These are phyloP conservation scores for Clitocybe nebularis DNA, from an alignment of 1,284 basidiomycete genomes.

Conservation along the genomic window DNA sequence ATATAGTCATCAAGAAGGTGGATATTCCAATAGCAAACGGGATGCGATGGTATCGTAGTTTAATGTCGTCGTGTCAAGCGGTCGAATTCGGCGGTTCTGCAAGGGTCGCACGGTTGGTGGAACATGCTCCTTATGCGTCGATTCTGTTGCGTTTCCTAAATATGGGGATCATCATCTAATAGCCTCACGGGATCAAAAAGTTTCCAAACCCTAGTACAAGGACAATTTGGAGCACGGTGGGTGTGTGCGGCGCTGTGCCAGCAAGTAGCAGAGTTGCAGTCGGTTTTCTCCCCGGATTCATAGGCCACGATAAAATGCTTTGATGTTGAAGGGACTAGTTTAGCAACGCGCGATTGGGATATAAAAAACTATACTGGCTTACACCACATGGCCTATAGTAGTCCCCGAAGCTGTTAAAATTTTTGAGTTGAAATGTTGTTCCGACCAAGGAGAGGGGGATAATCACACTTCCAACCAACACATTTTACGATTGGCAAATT, in stretches of 20 bases:
- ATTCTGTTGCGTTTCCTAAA: constrained; percentile 27
- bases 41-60: background rate
- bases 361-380: constrained; percentile 18
- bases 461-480: constrained; percentile 36
- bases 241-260: constrained; percentile 29
- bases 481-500: constrained; percentile 24
- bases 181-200: background rate
- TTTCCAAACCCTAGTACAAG: constrained; percentile 28
- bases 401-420: constrained; percentile 48
- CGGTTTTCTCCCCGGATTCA: constrained; percentile 31
- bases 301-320: constrained; percentile 56
- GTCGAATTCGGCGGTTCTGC: constrained; percentile 30
- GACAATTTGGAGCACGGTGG: constrained; percentile 34
- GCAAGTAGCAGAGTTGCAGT: constrained; percentile 30
- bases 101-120: constrained; percentile 34
- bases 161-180: background rate
- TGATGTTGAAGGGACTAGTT: background rate
- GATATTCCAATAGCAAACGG: background rate
- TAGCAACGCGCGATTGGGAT: constrained; percentile 4
- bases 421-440: constrained; percentile 7
- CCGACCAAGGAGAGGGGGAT: constrained; percentile 6
- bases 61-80: constrained; percentile 23
- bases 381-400: constrained; percentile 64
- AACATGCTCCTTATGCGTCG: constrained; percentile 38
- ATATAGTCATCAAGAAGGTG: background rate